Base-by-base conservation (phyloP, 2,329 filamentous ascomycete genomes). In the Hypoxylon sp. region DNA sequence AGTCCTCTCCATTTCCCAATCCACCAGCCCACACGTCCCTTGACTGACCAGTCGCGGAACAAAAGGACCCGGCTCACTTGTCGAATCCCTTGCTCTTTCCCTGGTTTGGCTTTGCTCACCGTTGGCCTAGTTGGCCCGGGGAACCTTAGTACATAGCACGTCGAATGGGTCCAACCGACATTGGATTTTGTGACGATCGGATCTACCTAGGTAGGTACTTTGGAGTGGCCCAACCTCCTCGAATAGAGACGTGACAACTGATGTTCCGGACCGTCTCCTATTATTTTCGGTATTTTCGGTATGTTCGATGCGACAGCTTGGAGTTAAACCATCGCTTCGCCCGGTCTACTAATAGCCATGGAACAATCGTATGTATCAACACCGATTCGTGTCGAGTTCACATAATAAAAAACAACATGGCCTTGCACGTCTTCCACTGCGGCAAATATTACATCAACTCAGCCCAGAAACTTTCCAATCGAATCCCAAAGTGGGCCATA, bases 51-150 rank as follows among this genome's bases (percentile, higher is more conserved):
- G 30, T 62, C 17, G 61, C 50, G 54, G 54, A 51, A 15, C 56
- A 56, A 60, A 34, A 19, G 7, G n/a, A 41, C 37, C 37, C 11
- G 19, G n/a, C 2, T 22, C 19, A 30, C 17, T 19, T 24, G 17
- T 44, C 26, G n/a, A 11, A 26, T 58, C 54, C 51, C 56, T 59
- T 56, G 39, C 46, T 13, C 41, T 26, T 55, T 58, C 50, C 46
- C 44, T 59, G 54, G 52, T 53, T 64, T 57, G 57, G 56, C 55
- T 26, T 26, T 39, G 37, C 60, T 56, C 47, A 49, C 52, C 55
- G 54, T 62, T 67, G 22, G 57, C 53, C 64, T 51, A 54, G 54
- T 62, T 67, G 22, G 57, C 53, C 64, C 55, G 57, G 61, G 64
- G 61, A 64, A 67, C n/a, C n/a, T n/a, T n/a, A n/a, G n/a, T n/a